Base-by-base conservation (phyloP, 441 rosid genomes). In the Hura crepitans region DNA sequence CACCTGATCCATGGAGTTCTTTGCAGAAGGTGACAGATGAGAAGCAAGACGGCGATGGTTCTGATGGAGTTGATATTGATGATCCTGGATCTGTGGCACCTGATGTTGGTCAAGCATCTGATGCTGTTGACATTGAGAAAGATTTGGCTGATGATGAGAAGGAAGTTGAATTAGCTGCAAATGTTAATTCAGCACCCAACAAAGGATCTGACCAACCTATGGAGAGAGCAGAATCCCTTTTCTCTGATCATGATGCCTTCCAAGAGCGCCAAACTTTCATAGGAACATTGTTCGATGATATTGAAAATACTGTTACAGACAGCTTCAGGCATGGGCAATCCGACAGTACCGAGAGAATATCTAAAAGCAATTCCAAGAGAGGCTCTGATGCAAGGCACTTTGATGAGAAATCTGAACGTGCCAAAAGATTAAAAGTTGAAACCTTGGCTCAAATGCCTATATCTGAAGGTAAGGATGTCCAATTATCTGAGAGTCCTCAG, bases 281-380 rank as follows among this genome's bases (percentile, higher is more conserved):
- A 61, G 98, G 95, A 71, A 87, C 86, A 73, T 74, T 91, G 83
- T 91, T 96, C 80, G 97, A 89, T 78, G 97, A 89, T 72, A 82
- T 82, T 59, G 91, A 83, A 68, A 82, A 83, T 71, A 59, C 71
- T 12, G 74, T 35, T 30, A 80, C 71, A 72, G 89, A 74, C 70
- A 79, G 70, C 79, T 70, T 78, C 37, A 83, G 79, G 78, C 81
- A 53, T 53, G 97, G 86, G 66, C 82, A 73, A 70, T 83, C 87
- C 70, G 85, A 79, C 74, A 83, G 83, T 71, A 67, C 82, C 11
- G 85, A 83, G 76, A 85, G 77, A 79, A 74, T 53, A 51, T 63
- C 75, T 28, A 80, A 71, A 81, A 75, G 75, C 63, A 87, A 87
- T 79, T 78, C 89, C 61, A 87, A 78, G 79, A 82, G 84, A 37